phyloP scores from a whole-genome alignment of 78 protist species.

The Bigelowiella natans region DNA sequence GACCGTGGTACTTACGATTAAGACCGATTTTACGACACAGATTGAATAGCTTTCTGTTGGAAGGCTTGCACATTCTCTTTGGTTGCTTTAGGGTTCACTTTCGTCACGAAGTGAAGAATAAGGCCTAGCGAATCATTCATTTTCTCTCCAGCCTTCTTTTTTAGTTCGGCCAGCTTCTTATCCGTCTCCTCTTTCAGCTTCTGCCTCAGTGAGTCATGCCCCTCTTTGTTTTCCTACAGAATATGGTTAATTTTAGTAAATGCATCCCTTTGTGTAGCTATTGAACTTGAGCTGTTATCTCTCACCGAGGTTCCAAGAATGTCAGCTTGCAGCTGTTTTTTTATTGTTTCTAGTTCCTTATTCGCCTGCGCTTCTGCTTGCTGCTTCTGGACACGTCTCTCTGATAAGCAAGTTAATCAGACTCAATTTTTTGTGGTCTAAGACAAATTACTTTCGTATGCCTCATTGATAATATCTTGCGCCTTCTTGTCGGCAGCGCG shows the following conservation, averaged over 20 bases:
- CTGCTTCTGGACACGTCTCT: neutral
- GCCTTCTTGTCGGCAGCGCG: neutral
- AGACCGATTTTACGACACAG: neutral
- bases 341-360: neutral
- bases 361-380: neutral
- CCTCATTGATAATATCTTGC: neutral
- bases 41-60: neutral
- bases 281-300: too few relatives aligned
- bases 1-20: too few relatives aligned
- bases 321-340: neutral
- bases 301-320: neutral
- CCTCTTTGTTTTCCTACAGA: neutral
- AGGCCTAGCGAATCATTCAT: neutral
- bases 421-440: neutral
- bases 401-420: neutral
- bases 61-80: neutral
- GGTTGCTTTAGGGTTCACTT: neutral
- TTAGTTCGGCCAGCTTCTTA: neutral
- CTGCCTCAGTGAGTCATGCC: neutral
- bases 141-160: neutral
- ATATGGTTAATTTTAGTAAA: too few relatives aligned
- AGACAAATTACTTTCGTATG: neutral
- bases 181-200: neutral
- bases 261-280: too few relatives aligned
- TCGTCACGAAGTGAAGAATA: neutral